phyloP scores from a whole-genome alignment of 1,284 basidiomycete species.

The Tilletia horrida region DNA sequence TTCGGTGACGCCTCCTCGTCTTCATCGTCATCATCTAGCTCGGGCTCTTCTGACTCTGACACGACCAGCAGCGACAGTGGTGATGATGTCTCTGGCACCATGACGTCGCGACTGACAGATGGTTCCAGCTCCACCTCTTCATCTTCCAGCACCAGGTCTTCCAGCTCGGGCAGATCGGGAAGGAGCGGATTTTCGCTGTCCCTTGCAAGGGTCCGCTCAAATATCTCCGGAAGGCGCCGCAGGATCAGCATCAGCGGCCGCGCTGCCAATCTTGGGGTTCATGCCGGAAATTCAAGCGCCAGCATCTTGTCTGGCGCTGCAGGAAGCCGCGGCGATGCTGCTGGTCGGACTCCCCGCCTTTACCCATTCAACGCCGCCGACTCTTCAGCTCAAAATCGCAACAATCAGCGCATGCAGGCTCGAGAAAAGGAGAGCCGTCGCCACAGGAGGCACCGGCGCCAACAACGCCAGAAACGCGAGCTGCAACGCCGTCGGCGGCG shows the following conservation, averaged over 20 bases:
- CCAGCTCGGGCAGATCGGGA: conserved; percentile 20
- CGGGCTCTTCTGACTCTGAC: not conserved
- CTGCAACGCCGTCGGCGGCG: not conserved
- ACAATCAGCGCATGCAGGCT: not conserved
- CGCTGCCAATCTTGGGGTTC: not conserved
- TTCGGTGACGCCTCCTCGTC: conserved; percentile 39
- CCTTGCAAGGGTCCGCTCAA: not conserved
- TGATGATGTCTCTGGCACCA: not conserved
- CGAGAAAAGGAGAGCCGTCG: too few species aligned
- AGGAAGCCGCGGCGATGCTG: not conserved
- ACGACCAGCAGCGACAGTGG: conserved; percentile 2
- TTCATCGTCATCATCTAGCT: conserved; percentile 2
- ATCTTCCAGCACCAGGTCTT: conserved; percentile 30
- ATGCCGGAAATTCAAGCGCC: not conserved
- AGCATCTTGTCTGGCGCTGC: conserved; percentile 3
- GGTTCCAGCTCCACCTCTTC: not conserved
- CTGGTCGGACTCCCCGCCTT: conserved; percentile 6
- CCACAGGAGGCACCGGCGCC: not conserved
- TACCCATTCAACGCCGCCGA: not conserved
- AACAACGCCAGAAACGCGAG: conserved; percentile 5
- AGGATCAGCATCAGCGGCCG: not conserved
- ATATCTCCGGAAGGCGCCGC: conserved; percentile 16
- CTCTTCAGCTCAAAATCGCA: not conserved
- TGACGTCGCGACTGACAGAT: not conserved
- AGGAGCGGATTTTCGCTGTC: conserved; percentile 18